Conservation (phyloP, 2,329 filamentous ascomycete species). For the Aureobasidium sp. region DNA sequence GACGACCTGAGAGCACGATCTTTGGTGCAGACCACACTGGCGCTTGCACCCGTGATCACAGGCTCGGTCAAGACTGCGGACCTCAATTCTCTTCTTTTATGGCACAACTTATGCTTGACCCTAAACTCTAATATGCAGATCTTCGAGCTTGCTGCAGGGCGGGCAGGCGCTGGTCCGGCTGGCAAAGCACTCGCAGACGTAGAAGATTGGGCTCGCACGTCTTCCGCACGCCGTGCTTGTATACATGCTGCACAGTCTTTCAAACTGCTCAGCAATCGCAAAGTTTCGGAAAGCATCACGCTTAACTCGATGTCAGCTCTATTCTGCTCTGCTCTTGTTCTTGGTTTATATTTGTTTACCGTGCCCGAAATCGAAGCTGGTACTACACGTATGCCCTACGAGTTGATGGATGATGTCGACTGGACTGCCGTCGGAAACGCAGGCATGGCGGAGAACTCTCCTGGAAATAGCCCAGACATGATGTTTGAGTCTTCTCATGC, state of each 20-base stretch:
- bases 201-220: constrained; percentile 44
- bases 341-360: constrained; percentile 48
- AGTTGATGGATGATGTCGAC: constrained; percentile 44
- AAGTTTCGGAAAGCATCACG: constrained; percentile 46
- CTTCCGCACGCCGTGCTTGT: constrained; percentile 43
- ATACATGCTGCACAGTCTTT: constrained; percentile 48
- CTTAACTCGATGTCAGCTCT: constrained; percentile 45
- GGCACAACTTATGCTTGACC: constrained; percentile 48
- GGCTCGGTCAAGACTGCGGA: constrained; percentile 38
- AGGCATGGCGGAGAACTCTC: constrained; percentile 33
- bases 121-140: constrained; percentile 46
- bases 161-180: constrained; percentile 41
- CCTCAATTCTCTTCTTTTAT: constrained; percentile 44
- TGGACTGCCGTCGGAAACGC: constrained; percentile 42
- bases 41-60: constrained; percentile 35
- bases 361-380: constrained; percentile 26
- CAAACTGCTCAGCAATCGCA: constrained; percentile 44
- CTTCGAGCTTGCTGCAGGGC: constrained; percentile 47
- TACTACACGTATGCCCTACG: constrained; percentile 34
- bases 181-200: constrained; percentile 45
- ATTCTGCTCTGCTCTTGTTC: constrained; percentile 45
- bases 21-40: constrained; percentile 31
- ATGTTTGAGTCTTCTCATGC: constrained; percentile 14
- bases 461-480: constrained; percentile 10
- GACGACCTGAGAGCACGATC: constrained; percentile 41